These are phyloP conservation scores for Pestalotiopsis sp. DNA, from an alignment of 2,329 filamentous ascomycete genomes.

Conservation along the genomic window DNA sequence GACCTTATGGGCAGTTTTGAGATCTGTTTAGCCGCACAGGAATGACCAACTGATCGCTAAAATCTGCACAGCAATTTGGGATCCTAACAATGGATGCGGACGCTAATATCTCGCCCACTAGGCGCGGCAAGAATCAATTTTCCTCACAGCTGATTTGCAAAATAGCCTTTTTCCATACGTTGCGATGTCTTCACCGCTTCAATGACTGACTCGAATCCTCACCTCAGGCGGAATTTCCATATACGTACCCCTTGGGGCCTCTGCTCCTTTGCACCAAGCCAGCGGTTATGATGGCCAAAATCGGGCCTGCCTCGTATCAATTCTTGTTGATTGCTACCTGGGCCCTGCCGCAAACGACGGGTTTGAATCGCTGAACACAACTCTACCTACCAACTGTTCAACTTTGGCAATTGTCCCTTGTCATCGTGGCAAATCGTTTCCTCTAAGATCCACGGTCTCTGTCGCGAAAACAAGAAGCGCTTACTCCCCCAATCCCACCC, in stretches of 20 bases:
- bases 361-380: not conserved
- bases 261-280: not conserved
- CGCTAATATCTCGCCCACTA: not conserved
- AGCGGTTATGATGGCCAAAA: not conserved
- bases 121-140: not conserved
- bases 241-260: not conserved
- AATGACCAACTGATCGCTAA: not conserved
- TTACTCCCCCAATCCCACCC: conserved; percentile 11
- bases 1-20: not conserved
- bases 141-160: not conserved
- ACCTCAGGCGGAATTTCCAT: not conserved
- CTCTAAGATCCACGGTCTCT: not conserved
- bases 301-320: not conserved
- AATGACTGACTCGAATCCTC: not conserved
- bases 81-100: not conserved
- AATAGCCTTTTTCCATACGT: not conserved
- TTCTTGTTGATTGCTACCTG: not conserved
- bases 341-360: not conserved
- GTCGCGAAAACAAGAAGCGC: not conserved
- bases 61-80: not conserved
- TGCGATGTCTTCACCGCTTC: not conserved
- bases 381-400: not conserved
- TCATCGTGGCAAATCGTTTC: not conserved
- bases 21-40: not conserved
- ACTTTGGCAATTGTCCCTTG: not conserved